Evolutionary conservation across 305 asterid genomes (phyloP).

Genomic region (Solanum hybrid): DNA sequence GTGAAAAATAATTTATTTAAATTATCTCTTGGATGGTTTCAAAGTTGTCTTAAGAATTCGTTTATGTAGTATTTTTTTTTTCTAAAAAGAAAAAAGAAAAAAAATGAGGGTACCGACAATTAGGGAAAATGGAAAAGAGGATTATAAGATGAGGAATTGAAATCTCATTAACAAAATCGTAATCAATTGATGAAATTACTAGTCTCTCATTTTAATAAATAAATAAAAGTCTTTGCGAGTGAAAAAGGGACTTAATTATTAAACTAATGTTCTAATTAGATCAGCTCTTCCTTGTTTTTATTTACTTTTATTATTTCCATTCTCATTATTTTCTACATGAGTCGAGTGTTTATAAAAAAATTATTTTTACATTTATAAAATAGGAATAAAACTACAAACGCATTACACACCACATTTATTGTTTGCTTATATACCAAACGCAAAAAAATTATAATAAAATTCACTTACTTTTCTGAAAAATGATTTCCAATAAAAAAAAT

Average conservation of each 20-base stretch:
- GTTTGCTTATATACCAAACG: neutral
- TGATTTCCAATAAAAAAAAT: neutral
- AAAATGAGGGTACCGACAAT: neutral
- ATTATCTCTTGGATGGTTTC: neutral
- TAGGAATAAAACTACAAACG: rapidly evolving
- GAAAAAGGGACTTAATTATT: neutral
- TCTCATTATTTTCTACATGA: neutral
- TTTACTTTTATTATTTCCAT: neutral
- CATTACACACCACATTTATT: neutral
- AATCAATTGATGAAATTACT: neutral
- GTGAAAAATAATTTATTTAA: neutral
- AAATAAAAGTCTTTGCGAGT: neutral
- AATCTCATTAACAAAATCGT: no score
- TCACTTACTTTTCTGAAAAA: neutral
- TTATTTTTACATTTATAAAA: neutral
- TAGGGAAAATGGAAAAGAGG: no score
- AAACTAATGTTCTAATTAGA: neutral
- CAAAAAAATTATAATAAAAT: neutral
- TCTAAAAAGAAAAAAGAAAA: neutral
- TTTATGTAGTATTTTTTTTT: neutral
- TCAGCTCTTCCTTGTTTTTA: neutral
- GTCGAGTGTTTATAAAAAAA: neutral
- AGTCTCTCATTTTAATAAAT: no score
- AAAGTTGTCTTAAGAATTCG: neutral
- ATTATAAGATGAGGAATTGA: no score